Evolutionary conservation across 108 stramenopile species (phyloP).

Genomic region (Stephanodiscus triporus): DNA sequence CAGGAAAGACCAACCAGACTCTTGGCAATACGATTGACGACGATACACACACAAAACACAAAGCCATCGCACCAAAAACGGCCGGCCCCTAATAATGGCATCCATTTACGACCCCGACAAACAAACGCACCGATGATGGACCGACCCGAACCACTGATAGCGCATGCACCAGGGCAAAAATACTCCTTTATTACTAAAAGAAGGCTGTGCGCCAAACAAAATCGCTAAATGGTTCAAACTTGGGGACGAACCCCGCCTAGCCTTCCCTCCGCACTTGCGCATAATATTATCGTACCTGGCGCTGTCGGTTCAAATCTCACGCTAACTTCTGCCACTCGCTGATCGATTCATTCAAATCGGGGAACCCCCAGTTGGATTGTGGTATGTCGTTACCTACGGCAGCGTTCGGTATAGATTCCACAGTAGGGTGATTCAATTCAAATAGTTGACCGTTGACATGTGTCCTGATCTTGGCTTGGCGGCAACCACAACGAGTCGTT

Average conservation of each 20-base stretch:
- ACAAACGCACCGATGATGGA: neutral
- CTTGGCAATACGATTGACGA: neutral
- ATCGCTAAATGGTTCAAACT: too few relatives aligned
- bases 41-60: conserved; percentile 11
- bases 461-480: neutral
- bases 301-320: neutral
- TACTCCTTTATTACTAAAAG: too few relatives aligned
- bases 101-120: neutral
- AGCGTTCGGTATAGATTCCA: neutral
- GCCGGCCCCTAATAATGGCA: neutral
- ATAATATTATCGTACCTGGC: too few relatives aligned
- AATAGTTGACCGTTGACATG: neutral
- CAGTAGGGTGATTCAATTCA: neutral
- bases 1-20: too few relatives aligned
- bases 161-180: too few relatives aligned
- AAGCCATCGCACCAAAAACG: neutral
- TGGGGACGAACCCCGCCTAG: too few relatives aligned
- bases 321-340: neutral
- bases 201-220: too few relatives aligned
- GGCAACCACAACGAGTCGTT: neutral
- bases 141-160: neutral
- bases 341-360: neutral
- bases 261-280: too few relatives aligned
- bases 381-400: neutral
- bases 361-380: neutral